Conservation (phyloP, 169 alveolate genomes). For the Eimeria sp. region DNA sequence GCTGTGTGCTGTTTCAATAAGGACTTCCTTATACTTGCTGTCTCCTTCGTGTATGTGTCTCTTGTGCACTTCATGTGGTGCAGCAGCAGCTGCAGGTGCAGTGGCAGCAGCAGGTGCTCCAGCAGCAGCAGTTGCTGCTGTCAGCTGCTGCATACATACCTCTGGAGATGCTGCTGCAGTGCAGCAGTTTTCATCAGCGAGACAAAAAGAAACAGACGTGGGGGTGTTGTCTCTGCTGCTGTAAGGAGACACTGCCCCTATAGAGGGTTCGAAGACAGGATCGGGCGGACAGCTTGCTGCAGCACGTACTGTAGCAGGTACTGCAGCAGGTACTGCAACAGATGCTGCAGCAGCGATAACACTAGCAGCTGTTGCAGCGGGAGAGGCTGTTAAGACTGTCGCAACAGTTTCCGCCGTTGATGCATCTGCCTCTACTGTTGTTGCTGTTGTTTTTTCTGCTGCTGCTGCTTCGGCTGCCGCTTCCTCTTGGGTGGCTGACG, state of each 20-base stretch:
- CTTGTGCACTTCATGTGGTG: not conserved
- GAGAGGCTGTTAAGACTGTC: not conserved
- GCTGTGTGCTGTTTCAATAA: not conserved
- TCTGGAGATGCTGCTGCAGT: slow-evolving; percentile 65
- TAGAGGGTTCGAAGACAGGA: slow-evolving; percentile 12
- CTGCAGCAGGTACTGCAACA: slow-evolving; percentile 18
- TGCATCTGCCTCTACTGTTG: not conserved
- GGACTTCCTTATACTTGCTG: not conserved
- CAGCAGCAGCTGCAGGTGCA: slow-evolving; percentile 17
- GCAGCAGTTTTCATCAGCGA: slow-evolving; percentile 46
- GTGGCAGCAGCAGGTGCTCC: slow-evolving; percentile 29
- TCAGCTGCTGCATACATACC: slow-evolving; percentile 18
- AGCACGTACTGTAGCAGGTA: not conserved
- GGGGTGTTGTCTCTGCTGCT: slow-evolving; percentile 62
- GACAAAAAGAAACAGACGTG: slow-evolving; percentile 1
- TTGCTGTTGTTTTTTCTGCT: not conserved
- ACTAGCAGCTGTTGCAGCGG: not conserved
- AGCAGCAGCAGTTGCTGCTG: slow-evolving; percentile 61
- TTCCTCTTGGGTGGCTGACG: too few species aligned
- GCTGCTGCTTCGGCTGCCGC: not conserved
- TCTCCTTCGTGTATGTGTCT: not conserved
- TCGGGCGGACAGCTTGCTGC: slow-evolving; percentile 2
- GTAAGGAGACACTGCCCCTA: slow-evolving; percentile 28
- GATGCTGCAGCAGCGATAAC: not conserved
- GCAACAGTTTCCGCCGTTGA: not conserved